These are phyloP conservation scores for Naganishia onofrii DNA, from an alignment of 768 basidiomycete species.

Conservation along the genomic window DNA sequence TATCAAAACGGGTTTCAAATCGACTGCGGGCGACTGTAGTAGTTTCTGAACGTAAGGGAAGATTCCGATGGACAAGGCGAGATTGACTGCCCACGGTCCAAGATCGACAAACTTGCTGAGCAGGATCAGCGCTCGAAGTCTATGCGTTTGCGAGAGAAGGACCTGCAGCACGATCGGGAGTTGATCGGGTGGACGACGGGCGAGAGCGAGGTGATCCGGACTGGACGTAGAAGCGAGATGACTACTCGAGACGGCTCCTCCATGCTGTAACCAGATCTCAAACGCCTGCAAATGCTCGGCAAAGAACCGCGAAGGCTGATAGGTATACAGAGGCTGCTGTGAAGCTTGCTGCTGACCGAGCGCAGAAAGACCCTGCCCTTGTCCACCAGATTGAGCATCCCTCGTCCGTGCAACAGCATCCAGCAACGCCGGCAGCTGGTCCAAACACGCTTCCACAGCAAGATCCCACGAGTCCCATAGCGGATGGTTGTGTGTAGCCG, in stretches of 20 bases:
- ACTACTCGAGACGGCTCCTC: constrained; percentile 54
- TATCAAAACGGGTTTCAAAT: constrained; percentile 93
- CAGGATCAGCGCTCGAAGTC: constrained; percentile 88
- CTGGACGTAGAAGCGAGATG: neutral
- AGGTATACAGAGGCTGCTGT: constrained; percentile 60
- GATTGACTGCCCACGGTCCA: constrained; percentile 96
- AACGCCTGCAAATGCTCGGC: constrained; percentile 94
- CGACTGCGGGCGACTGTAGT: constrained; percentile 87
- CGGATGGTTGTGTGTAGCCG: constrained; percentile 92
- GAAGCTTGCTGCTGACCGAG: constrained; percentile 47
- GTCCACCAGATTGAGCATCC: constrained; percentile 16
- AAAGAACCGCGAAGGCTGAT: constrained; percentile 87
- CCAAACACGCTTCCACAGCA: constrained; percentile 86
- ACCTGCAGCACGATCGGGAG: constrained; percentile 97
- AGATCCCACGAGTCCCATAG: constrained; percentile 98
- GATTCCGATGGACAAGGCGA: constrained; percentile 92
- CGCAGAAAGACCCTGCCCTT: neutral
- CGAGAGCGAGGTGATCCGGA: constrained; percentile 54
- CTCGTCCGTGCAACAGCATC: constrained; percentile 47
- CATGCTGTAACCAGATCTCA: constrained; percentile 95
- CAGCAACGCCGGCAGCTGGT: constrained; percentile 85
- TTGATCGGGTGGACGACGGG: constrained; percentile 90
- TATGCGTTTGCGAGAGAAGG: constrained; percentile 90
- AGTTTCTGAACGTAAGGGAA: constrained; percentile 98
- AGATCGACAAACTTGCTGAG: constrained; percentile 97